phyloP scores from a whole-genome alignment of 208 protist genomes.

The Hexamita inflata region DNA sequence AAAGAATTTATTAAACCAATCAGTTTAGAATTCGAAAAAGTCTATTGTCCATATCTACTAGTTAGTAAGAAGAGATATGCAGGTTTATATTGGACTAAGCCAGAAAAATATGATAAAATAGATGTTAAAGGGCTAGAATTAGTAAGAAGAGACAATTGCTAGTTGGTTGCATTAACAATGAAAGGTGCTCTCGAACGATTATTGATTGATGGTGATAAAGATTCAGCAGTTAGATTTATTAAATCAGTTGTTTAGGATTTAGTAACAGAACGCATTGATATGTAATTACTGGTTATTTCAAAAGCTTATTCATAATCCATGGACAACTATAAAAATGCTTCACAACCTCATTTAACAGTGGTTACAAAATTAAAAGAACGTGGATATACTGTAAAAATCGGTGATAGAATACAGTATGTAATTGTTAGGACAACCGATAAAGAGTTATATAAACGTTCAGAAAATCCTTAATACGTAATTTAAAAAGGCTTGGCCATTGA shows the following conservation, averaged over 20 bases:
- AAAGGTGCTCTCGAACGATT: slow-evolving; percentile 51
- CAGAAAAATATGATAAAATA: slow-evolving; percentile 74
- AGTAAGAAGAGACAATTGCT: slow-evolving; percentile 94
- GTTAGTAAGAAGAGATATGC: slow-evolving; percentile 99
- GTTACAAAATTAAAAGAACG: slow-evolving; percentile 70
- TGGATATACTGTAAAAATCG: slow-evolving; percentile 59
- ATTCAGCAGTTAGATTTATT: slow-evolving; percentile 55
- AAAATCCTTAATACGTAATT: slow-evolving; percentile 96
- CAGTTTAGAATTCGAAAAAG: slow-evolving; percentile 95
- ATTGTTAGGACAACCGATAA: slow-evolving; percentile 57
- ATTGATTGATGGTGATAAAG: slow-evolving; percentile 44
- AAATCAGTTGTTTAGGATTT: slow-evolving; percentile 70
- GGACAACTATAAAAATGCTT: slow-evolving; percentile 72
- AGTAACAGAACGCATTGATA: slow-evolving; percentile 75
- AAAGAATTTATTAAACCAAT: slow-evolving; percentile 72
- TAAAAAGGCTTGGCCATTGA: slow-evolving; percentile 79
- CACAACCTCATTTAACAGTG: slow-evolving; percentile 64
- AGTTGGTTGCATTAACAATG: slow-evolving; percentile 66
- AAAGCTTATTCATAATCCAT: slow-evolving; percentile 75
- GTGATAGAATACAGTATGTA: slow-evolving; percentile 84
- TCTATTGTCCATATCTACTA: slow-evolving; percentile 94
- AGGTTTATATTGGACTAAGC: slow-evolving; percentile 81
- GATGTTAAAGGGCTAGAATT: slow-evolving; percentile 82
- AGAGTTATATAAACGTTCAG: slow-evolving; percentile 92
- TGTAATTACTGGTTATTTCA: slow-evolving; percentile 75